These are phyloP conservation scores for Pichia kudriavzevii DNA, from an alignment of 1,139 yeast species.

Conservation along the genomic window DNA sequence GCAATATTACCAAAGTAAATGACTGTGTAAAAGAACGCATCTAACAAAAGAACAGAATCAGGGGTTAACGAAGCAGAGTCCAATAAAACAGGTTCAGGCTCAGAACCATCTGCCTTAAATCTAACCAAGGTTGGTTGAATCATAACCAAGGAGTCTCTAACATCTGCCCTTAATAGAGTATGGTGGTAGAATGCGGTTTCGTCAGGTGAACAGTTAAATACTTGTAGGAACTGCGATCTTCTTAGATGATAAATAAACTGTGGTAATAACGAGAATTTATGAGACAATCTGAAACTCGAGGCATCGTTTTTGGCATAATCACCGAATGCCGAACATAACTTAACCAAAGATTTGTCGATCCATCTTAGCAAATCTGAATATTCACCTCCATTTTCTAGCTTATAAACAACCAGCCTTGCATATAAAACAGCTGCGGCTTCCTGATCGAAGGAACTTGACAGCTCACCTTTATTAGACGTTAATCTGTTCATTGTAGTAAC, in stretches of 20 bases:
- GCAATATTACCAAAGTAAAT: conserved; percentile 93
- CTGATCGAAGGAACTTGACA: conserved; percentile 77
- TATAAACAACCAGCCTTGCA: conserved; percentile 89
- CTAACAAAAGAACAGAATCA: conserved; percentile 78
- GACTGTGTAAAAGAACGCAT: conserved; percentile 92
- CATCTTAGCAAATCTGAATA: conserved; percentile 67
- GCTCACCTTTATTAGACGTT: conserved; percentile 28
- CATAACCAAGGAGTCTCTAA: conserved; percentile 90
- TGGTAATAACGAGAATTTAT: conserved; percentile 78
- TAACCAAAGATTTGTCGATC: conserved; percentile 78
- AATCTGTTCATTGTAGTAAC: conserved; percentile 61
- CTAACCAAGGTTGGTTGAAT: conserved; percentile 93
- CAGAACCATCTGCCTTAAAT: conserved; percentile 68
- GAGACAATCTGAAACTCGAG: conserved; percentile 68
- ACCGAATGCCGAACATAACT: conserved; percentile 81
- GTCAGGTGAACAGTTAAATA: conserved; percentile 96
- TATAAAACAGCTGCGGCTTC: conserved; percentile 97
- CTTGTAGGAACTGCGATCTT: conserved; percentile 93
- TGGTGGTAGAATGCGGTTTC: conserved; percentile 98
- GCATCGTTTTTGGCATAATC: conserved; percentile 76
- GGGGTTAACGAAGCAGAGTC: conserved; percentile 91
- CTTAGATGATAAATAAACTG: conserved; percentile 94
- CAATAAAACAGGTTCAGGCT: conserved; percentile 87
- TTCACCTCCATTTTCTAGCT: conserved; percentile 53
- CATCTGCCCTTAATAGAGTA: conserved; percentile 83